Conservation (phyloP, 2,329 filamentous ascomycete species). For the Sporothrix globosa region DNA sequence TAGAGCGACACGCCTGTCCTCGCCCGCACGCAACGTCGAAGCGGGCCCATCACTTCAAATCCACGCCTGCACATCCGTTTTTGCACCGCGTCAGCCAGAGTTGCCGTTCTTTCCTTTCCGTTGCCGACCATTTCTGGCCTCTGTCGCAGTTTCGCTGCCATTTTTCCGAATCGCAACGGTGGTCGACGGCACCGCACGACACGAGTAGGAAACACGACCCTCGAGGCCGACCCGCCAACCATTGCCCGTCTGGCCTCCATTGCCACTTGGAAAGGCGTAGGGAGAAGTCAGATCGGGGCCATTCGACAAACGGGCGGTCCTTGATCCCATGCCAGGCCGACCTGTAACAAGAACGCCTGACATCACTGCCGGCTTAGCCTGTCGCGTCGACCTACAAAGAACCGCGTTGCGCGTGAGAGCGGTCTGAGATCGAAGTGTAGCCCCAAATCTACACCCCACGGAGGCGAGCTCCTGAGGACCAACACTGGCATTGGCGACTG, state of each 20-base stretch:
- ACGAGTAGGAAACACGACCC: constrained; percentile 8
- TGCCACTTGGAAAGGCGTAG: neutral
- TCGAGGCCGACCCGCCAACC: neutral
- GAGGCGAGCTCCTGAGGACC: neutral
- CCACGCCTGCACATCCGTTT: constrained; percentile 15
- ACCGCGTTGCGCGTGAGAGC: constrained; percentile 17
- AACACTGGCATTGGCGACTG: neutral
- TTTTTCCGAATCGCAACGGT: neutral
- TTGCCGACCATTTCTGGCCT: neutral
- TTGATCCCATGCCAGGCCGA: neutral
- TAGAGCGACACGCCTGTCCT: constrained; percentile 27
- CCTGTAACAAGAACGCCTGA: constrained; percentile 10
- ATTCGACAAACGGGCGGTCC: neutral
- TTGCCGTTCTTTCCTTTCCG: neutral
- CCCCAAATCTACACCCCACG: neutral
- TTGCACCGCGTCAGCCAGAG: constrained; percentile 16
- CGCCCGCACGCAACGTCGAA: constrained; percentile 18
- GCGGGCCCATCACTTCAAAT: constrained; percentile 1
- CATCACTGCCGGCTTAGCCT: neutral
- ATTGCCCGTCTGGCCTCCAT: neutral
- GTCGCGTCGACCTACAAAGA: neutral
- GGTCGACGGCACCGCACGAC: constrained; percentile 6
- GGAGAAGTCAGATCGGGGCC: neutral
- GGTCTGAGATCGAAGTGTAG: neutral
- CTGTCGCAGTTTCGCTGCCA: neutral